Base-by-base conservation (phyloP, 306 rosid genomes). In the Fragaria iinumae region DNA sequence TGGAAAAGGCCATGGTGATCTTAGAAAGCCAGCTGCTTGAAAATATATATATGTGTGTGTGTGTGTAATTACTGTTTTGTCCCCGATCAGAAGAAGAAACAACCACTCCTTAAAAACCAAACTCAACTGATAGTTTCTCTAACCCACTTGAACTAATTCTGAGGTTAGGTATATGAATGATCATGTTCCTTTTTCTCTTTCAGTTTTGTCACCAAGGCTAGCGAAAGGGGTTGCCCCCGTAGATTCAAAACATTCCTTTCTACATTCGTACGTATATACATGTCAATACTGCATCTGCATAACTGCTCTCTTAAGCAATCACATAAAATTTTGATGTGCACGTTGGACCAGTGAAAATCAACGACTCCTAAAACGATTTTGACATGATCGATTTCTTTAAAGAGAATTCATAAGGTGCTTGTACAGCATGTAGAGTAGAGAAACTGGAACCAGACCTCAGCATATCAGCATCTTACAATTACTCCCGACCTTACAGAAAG, bases 341-440 rank as follows among this genome's bases (percentile, higher is more conserved):
- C 29, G 65, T 80, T 75, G 74, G 70, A 66, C 74, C 63, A 21
- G 47, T 56, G 85, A 82, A 38, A 70, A 43, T 77, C 25, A 63
- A 72, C 50, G 4, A 44, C 79, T 66, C 81, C 79, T 48, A 72
- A 76, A 10, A 17, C 73, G 82, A 82, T 67, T 21, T 72, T 48
- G 81, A 82, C 85, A 20, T 20, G 17, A 23, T 25, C 34, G 12
- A 34, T 81, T 77, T 72, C 78, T 81, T 77, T 34, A 36, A 75
- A 21, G 17, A 65, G 71, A 81, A 75, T 81, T 81, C 64, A 76
- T 27, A 75, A 36, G 44, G 27, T 18, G 82, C n/a, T 50, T 43
- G 73, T 11, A 21, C 29, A 56, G 10, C 29, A 48, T 12, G 53
- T 9, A 25, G 38, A 44, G 10, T 49, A 68, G 43, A 57, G 59